A percentile compares a stretch with the other conserved stretches of the same genome.
Conservation (phyloP, 2,329 filamentous ascomycete species). For the Stagonosporopsis cucurbitacearum region DNA sequence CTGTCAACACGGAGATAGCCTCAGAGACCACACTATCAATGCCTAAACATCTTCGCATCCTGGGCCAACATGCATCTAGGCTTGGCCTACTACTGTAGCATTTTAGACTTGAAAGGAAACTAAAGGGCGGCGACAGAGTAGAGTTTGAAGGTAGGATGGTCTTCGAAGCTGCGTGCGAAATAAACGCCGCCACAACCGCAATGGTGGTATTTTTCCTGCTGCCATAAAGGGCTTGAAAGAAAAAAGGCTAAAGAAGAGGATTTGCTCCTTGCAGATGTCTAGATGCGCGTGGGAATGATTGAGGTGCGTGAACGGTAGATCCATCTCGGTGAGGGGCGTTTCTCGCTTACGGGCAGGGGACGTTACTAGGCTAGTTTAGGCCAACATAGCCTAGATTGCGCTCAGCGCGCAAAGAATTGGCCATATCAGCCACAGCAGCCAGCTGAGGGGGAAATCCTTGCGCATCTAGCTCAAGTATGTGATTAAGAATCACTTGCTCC, state of each 20-base stretch:
- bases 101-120: neutral
- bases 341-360: neutral
- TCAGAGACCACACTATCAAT: neutral
- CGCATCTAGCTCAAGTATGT: too few species aligned
- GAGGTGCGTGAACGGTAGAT: neutral
- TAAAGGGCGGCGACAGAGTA: neutral
- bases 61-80: neutral
- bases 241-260: neutral
- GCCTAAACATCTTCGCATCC: neutral
- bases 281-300: neutral
- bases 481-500: too few species aligned
- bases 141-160: neutral
- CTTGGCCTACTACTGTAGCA: neutral
- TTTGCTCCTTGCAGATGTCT: neutral
- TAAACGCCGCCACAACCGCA: neutral
- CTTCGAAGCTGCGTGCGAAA: neutral
- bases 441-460: too few species aligned
- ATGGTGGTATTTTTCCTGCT: neutral
- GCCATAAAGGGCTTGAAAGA: neutral
- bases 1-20: neutral
- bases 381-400: too few species aligned
- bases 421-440: too few species aligned
- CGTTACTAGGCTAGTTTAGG: neutral
- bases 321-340: too few species aligned
- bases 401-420: too few species aligned